A percentile compares a stretch with the other conserved stretches of the same genome.
These are phyloP conservation scores for Helotiales sp. DNA, from an alignment of 2,329 filamentous ascomycete species.

Conservation along the genomic window DNA sequence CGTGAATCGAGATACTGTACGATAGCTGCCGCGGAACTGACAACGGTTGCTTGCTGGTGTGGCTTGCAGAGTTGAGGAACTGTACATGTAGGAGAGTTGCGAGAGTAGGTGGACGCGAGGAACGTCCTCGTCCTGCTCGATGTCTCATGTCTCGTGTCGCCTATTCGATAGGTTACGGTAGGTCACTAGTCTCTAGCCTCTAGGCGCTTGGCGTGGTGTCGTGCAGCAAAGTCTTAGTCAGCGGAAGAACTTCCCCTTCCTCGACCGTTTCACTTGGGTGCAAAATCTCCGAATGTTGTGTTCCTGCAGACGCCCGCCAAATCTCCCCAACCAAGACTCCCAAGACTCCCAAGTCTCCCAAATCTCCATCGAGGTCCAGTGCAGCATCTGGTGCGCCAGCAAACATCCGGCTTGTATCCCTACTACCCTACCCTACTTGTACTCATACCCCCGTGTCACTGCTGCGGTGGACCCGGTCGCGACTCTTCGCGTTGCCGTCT, in stretches of 20 bases:
- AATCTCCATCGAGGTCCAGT: background rate
- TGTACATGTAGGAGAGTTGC: background rate
- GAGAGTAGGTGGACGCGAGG: background rate
- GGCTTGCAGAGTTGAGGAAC: background rate
- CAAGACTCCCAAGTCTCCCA: too few relatives aligned
- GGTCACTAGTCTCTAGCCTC: too few relatives aligned
- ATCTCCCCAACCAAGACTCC: background rate
- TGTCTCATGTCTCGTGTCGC: background rate
- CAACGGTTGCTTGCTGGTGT: constrained; percentile 1
- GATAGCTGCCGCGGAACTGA: background rate
- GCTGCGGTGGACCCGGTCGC: background rate
- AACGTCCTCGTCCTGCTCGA: too few relatives aligned
- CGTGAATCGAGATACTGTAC: background rate
- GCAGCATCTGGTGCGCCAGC: background rate
- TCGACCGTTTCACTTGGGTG: background rate
- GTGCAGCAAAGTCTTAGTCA: too few relatives aligned
- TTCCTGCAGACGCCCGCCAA: too few relatives aligned
- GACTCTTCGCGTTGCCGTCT: background rate
- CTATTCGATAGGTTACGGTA: background rate
- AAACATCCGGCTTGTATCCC: background rate
- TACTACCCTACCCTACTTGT: too few relatives aligned
- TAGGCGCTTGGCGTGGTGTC: too few relatives aligned
- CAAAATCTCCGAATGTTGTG: background rate
- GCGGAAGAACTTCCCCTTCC: background rate
- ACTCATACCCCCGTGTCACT: background rate